phyloP scores from a whole-genome alignment of 176 grass and related monocot genomes.

The bread wheat (Triticum aestivum) region IWGSC_CS_RefSeq_v2.1 NC_057801.1:5799348-5799847 shows the following conservation, averaged over 20 bases:
- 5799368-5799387: background rate
- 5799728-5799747: background rate
- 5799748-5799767: too few species aligned
- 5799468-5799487: constrained; percentile 19
- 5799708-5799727: constrained; percentile 23
- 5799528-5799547: constrained; percentile 36
- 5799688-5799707: background rate
- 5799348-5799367: background rate
- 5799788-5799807: too few species aligned
- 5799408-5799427: constrained; percentile 5
- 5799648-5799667: constrained; percentile 17
- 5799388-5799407: background rate
- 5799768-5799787: too few species aligned
- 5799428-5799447: constrained; percentile 23
- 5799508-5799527: constrained; percentile 8
- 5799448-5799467: constrained; percentile 39
- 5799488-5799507: constrained; percentile 10
- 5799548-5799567: constrained; percentile 8
- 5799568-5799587: constrained; percentile 35
- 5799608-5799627: background rate
- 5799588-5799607: constrained; percentile 25
- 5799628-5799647: background rate
- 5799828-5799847: too few species aligned
- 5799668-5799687: constrained; percentile 21
- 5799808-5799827: too few species aligned